A percentile compares a stretch with the other conserved stretches of the same genome.
These are phyloP conservation scores for Recurvomyces mirabilis DNA, from an alignment of 495 filamentous ascomycete genomes.

Conservation along the genomic window DNA sequence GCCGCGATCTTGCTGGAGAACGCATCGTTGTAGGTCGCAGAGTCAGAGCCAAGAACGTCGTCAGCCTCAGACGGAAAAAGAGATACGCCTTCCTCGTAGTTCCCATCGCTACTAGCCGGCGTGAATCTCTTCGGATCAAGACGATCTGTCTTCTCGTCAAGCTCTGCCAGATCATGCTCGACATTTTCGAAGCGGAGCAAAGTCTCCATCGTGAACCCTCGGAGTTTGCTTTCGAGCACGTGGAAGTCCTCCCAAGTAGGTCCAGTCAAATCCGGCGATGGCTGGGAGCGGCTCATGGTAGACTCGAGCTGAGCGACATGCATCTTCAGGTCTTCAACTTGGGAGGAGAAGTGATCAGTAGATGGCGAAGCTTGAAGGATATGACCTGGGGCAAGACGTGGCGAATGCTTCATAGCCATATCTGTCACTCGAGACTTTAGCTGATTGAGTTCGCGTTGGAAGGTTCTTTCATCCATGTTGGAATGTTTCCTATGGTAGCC, in stretches of 20 bases:
- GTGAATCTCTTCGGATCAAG: conserved; percentile 14
- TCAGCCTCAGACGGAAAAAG: no score
- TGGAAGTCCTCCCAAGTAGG: no score
- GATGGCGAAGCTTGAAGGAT: no score
- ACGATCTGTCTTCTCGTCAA: conserved; percentile 12
- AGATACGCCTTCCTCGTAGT: not conserved
- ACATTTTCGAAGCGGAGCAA: not conserved
- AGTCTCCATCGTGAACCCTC: no score
- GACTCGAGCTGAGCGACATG: not conserved
- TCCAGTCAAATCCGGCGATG: no score
- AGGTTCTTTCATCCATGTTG: conserved; percentile 12
- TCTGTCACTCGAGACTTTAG: conserved; percentile 3
- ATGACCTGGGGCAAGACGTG: not conserved
- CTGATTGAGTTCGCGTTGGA: conserved; percentile 6
- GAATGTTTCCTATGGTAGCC: no score
- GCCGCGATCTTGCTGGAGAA: no score
- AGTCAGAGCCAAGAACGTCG: no score
- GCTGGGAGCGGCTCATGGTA: no score
- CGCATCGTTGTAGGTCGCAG: no score
- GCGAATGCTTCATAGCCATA: conserved; percentile 1
- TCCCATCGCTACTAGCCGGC: conserved; percentile 7
- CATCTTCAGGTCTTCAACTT: conserved; percentile 4
- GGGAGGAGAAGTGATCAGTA: not conserved
- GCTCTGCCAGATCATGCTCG: conserved; percentile 4
- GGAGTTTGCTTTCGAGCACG: no score